phyloP scores from a whole-genome alignment of 306 rosid species.

The Quercus ilex region DNA sequence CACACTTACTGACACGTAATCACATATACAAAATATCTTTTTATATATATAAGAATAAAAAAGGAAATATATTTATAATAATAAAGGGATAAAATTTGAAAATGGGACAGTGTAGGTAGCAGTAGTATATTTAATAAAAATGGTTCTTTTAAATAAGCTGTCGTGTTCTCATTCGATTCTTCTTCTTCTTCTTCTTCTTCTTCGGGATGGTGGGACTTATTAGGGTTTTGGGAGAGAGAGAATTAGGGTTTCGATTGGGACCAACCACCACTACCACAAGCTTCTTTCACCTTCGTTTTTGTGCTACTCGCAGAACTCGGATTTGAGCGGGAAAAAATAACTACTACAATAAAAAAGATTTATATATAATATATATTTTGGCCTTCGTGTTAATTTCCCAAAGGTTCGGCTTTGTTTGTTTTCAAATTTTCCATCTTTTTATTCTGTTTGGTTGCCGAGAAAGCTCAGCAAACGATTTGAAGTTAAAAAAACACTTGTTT shows the following conservation, averaged over 20 bases:
- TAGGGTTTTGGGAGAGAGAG: conserved; percentile 24
- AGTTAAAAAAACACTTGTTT: too few relatives aligned
- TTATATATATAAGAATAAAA: background rate
- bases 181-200: conserved; percentile 22
- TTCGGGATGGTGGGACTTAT: conserved; percentile 27
- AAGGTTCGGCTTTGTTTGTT: conserved; percentile 25
- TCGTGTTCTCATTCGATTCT: conserved; percentile 39
- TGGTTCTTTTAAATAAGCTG: conserved; percentile 30
- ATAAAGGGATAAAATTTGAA: background rate
- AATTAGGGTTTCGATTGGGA: conserved; percentile 18
- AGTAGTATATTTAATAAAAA: background rate
- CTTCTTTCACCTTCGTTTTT: conserved; percentile 17
- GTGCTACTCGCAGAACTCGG: conserved; percentile 10
- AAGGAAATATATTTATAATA: conserved; percentile 14
- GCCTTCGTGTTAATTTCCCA: conserved; percentile 13
- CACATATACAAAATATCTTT: background rate
- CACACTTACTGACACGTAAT: conserved; percentile 13
- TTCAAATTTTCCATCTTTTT: background rate
- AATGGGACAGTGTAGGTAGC: background rate
- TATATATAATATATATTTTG: too few relatives aligned
- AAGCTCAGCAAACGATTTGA: conserved; percentile 29
- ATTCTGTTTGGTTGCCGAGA: conserved; percentile 28
- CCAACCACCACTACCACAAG: background rate
- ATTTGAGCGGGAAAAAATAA: conserved; percentile 39
- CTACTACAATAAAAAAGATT: too few relatives aligned